Conservation (phyloP, 106 monocot genomes). For the Chionographis japonica region DNA sequence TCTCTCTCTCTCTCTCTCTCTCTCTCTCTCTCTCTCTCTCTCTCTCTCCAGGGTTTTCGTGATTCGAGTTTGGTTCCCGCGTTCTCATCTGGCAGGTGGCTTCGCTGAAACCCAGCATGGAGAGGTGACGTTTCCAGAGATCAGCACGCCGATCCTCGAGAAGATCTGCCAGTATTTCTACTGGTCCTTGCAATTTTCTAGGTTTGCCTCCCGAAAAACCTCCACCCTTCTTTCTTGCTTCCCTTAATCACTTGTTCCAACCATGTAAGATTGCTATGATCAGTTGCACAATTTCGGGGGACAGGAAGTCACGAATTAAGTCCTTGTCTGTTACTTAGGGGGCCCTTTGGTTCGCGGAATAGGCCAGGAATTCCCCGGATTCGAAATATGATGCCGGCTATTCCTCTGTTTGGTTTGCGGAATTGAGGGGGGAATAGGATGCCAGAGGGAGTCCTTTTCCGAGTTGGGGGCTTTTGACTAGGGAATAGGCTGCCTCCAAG, state of each 20-base stretch:
- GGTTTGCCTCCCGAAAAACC: constrained; percentile 18
- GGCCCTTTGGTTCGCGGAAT: no score
- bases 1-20: not conserved
- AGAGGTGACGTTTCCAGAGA: constrained; percentile 89
- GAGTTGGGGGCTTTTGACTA: no score
- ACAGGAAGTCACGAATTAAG: no score
- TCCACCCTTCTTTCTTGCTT: not conserved
- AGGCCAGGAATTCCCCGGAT: no score
- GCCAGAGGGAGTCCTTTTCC: no score
- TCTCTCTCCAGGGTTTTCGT: not conserved
- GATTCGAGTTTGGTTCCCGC: not conserved
- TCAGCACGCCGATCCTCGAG: constrained; percentile 71
- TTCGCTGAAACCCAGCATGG: constrained; percentile 77
- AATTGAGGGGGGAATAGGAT: no score
- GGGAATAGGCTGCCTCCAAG: no score
- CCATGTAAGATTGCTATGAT: no score
- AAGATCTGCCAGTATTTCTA: constrained; percentile 99
- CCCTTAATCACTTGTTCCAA: not conserved
- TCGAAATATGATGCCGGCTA: no score
- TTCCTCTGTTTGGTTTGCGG: no score
- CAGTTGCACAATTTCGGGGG: no score
- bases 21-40: not conserved
- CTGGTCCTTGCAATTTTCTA: constrained; percentile 83
- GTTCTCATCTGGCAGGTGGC: constrained; percentile 23
- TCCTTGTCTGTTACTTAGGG: no score